Evolutionary conservation across 345 rosid species (phyloP).

Genomic region (Abelmoschus esculentus): DNA sequence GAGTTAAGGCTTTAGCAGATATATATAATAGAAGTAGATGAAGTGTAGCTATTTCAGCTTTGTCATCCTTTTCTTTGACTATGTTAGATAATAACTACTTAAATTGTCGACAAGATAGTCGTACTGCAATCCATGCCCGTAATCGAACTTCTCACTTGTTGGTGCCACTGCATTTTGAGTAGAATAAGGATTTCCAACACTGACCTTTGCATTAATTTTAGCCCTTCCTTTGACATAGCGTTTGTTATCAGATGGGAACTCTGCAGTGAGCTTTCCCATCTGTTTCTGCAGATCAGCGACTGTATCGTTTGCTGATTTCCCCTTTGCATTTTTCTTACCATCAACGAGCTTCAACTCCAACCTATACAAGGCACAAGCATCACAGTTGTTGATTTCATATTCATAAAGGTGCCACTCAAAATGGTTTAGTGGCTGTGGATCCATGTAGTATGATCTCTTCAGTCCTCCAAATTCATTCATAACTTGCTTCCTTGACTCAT

Average conservation of each 20-base stretch:
- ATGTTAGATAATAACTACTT: conserved; percentile 50
- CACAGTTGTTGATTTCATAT: conserved; percentile 90
- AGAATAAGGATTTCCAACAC: conserved; percentile 31
- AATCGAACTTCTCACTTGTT: conserved; percentile 39
- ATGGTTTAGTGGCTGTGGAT: conserved; percentile 88
- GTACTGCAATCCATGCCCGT: conserved; percentile 50
- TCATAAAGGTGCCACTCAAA: conserved; percentile 99
- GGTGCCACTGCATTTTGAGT: conserved; percentile 38
- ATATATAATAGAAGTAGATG: neutral
- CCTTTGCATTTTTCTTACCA: conserved; percentile 81
- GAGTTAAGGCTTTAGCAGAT: conserved; percentile 12
- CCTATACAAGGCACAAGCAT: conserved; percentile 91
- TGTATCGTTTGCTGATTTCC: conserved; percentile 61
- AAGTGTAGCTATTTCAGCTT: neutral
- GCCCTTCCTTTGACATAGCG: conserved; percentile 63
- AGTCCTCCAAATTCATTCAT: conserved; percentile 92
- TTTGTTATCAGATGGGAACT: conserved; percentile 78
- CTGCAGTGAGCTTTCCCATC: conserved; percentile 95
- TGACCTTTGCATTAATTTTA: conserved; percentile 44
- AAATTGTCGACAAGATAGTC: conserved; percentile 62
- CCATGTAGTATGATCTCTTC: conserved; percentile 98
- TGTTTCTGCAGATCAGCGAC: conserved; percentile 94
- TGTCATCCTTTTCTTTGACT: conserved; percentile 14
- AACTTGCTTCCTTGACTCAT: conserved; percentile 96
- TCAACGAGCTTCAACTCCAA: conserved; percentile 89